Conservation (phyloP, 768 basidiomycete species). For the Infundibulicybe gibba region DNA sequence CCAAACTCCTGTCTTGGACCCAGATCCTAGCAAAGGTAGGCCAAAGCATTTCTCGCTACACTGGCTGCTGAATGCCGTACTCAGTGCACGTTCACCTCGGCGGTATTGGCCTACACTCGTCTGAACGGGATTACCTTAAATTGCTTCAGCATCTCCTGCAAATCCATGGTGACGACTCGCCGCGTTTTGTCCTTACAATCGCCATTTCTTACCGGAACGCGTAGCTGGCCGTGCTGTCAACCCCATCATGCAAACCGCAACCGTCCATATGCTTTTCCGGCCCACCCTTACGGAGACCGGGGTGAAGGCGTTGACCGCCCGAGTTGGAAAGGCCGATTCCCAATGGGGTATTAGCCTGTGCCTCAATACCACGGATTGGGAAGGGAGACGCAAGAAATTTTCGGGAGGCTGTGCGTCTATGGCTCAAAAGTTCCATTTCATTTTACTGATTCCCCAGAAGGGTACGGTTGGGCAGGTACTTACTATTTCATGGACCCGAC, state of each 20-base stretch:
- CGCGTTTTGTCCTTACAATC: not conserved
- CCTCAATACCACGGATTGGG: not conserved
- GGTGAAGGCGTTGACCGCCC: not conserved
- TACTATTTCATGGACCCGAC: not conserved
- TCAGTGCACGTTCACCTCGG: conserved; percentile 21
- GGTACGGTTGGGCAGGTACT: not conserved
- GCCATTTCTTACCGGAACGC: not conserved
- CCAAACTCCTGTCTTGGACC: conserved; percentile 17
- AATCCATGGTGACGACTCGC: conserved; percentile 15
- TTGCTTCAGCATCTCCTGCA: conserved; percentile 28
- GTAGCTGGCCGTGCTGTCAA: not conserved
- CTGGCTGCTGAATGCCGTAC: not conserved
- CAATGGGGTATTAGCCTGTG: not conserved
- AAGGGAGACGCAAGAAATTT: not conserved
- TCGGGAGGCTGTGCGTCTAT: not conserved
- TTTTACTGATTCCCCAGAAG: not conserved
- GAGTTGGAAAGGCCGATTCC: not conserved
- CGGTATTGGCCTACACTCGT: conserved; percentile 23
- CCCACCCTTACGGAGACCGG: not conserved
- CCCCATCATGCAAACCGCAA: not conserved
- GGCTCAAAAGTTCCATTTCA: not conserved
- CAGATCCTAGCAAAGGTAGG: conserved; percentile 20
- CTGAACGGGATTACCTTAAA: conserved; percentile 24
- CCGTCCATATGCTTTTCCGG: not conserved
- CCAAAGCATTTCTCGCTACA: not conserved